These are phyloP conservation scores for Endotrypanum monterogeii DNA, from an alignment of 208 protist species.

Conservation along the genomic window DNA sequence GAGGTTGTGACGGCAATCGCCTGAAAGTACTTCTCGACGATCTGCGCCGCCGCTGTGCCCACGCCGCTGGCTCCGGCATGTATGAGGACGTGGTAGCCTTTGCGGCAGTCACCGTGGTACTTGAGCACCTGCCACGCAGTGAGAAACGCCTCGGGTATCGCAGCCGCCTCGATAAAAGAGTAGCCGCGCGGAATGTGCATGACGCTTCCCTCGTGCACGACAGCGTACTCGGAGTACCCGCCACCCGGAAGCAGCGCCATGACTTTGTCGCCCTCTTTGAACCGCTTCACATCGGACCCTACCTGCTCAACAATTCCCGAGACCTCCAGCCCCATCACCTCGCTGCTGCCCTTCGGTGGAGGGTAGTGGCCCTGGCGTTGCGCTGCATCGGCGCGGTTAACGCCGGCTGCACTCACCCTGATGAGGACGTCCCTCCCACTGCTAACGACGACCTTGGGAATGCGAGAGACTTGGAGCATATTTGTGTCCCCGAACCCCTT, in stretches of 20 bases:
- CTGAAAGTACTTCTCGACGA: constrained; percentile 82
- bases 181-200: constrained; percentile 85
- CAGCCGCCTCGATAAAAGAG: constrained; percentile 86
- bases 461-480: constrained; percentile 58
- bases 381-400: constrained; percentile 88
- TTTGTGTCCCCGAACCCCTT: constrained; percentile 71
- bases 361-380: constrained; percentile 89
- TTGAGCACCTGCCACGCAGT: constrained; percentile 92
- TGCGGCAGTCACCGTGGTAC: constrained; percentile 58
- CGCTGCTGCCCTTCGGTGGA: constrained; percentile 71
- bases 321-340: constrained; percentile 92
- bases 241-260: constrained; percentile 89
- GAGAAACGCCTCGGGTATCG: constrained; percentile 92
- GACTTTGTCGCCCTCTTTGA: constrained; percentile 86
- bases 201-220: constrained; percentile 70
- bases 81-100: constrained; percentile 80
- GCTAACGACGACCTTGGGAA: constrained; percentile 43
- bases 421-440: constrained; percentile 75
- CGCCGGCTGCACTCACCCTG: constrained; percentile 81
- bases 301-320: constrained; percentile 80
- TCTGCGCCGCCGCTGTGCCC: constrained; percentile 78
- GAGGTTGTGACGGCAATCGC: constrained; percentile 68
- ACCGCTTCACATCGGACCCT: constrained; percentile 52
- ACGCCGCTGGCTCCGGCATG: constrained; percentile 92
- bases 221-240: constrained; percentile 91